A percentile compares a stretch with the other conserved stretches of the same genome.
phyloP scores from a whole-genome alignment of 805 yeast species.

The Nematodospora valgi region DNA sequence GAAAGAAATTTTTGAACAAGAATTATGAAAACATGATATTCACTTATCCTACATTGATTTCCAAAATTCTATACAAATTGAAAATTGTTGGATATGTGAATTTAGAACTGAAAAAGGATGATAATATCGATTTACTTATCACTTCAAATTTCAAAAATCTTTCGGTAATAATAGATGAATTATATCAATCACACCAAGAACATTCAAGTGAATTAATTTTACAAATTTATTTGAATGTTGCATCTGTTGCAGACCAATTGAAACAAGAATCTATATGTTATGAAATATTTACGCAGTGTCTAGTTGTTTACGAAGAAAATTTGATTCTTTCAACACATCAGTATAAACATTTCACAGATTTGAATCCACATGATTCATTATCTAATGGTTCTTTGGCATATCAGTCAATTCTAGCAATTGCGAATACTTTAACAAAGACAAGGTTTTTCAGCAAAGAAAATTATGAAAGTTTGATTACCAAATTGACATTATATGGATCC shows the following conservation, averaged over 20 bases:
- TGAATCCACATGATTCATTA: conserved; percentile 36
- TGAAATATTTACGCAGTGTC: conserved; percentile 86
- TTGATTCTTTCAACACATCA: conserved; percentile 22
- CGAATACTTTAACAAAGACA: conserved; percentile 42
- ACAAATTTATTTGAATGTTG: conserved; percentile 60
- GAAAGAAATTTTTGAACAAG: conserved; percentile 46
- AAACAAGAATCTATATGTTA: conserved; percentile 68
- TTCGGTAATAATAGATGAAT: conserved; percentile 65
- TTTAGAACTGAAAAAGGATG: conserved; percentile 20
- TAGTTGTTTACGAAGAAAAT: conserved; percentile 73
- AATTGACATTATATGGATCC: conserved; percentile 83
- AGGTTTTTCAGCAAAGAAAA: conserved; percentile 55
- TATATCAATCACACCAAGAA: conserved; percentile 42
- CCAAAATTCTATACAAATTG: conserved; percentile 56
- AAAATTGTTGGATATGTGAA: conserved; percentile 38
- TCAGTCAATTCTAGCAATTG: conserved; percentile 45
- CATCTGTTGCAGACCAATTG: conserved; percentile 76
- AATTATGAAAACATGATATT: conserved; percentile 56
- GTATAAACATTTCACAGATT: conserved; percentile 8
- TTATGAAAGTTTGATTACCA: conserved; percentile 79
- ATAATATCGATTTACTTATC: conserved; percentile 24
- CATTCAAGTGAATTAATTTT: conserved; percentile 35
- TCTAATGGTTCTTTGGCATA: conserved; percentile 49
- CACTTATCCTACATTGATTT: conserved; percentile 75
- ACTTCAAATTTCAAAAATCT: conserved; percentile 69